Evolutionary conservation across 371 early-diverging fungal species (phyloP), one percentile per base, ranked within the genome.

Genomic region (Rhizopus arrhizus): DNA sequence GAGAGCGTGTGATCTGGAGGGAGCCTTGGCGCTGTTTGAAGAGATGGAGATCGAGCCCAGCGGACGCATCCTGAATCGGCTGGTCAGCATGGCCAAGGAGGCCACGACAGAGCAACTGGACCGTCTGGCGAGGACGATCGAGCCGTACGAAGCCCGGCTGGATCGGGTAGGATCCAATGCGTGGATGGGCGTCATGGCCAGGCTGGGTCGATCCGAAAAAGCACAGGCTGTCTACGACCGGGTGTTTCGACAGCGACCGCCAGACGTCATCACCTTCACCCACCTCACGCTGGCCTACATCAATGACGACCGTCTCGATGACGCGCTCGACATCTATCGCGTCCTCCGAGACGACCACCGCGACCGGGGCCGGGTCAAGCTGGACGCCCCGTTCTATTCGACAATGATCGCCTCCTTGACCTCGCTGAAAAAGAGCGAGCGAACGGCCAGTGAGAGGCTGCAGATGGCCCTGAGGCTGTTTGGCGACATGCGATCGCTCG

Each of bases 21-120:
- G 54, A 2, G 79, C 82, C 1, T 33, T 75, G 1, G 38, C 53
- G 15, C 52, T 77, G 6, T 81, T 77, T 32, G 46, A 74, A 5
- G 73, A 84, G 5, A 74, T 84, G 76, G 59, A 59, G 0, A 64
- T 80, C 3, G 34, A 50, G 15, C 80, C 79, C 3, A 75, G 64
- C 22, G 69, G 60, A n/a, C 68, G 74, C 7, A 65, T 80, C 0
- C 38, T 80, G 15, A 62, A 61, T 11, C 68, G 69, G 15, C 22
- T 80, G 13, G 69, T 65, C 9, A 72, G 64, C 13, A 63, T 67
- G 8, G 70, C 74, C 4, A 59, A 51, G 47, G 13, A n/a, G 10
- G 56, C 56, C 5, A 12, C 33, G 1, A 8, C 22, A 3, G 3
- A n/a, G 1, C 59, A 67, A n/a, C 10, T 67, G 10, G 43, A 64